Conservation (phyloP, 1,284 basidiomycete species). For the Pisolithus thermaeus region DNA sequence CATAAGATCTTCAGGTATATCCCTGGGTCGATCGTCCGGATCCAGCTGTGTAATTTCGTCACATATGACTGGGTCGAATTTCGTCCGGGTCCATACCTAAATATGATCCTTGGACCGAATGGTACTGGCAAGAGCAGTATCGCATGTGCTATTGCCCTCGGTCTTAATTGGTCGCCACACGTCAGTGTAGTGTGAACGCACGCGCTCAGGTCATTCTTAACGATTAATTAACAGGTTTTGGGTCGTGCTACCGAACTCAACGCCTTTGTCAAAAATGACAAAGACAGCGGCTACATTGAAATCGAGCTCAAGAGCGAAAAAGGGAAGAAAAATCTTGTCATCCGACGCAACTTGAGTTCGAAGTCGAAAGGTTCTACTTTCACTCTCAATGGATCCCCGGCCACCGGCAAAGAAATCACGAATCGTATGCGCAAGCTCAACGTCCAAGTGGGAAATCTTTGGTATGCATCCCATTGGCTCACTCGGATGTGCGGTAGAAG, state of each 20-base stretch:
- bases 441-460: conserved; percentile 92
- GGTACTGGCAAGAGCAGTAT: conserved; percentile 96
- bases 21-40: conserved; percentile 89
- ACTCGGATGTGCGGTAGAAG: conserved; percentile 2
- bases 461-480: conserved; percentile 42
- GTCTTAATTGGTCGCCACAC: conserved; percentile 80
- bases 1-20: conserved; percentile 58
- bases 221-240: conserved; percentile 51
- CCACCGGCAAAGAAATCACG: conserved; percentile 63
- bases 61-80: conserved; percentile 96
- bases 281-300: conserved; percentile 74
- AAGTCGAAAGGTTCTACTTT: conserved; percentile 56
- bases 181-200: conserved; percentile 38
- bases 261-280: conserved; percentile 82
- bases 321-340: conserved; percentile 72
- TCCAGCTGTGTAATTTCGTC: conserved; percentile 87
- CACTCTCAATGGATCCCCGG: conserved; percentile 55
- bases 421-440: conserved; percentile 70
- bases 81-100: conserved; percentile 85
- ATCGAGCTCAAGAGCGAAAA: conserved; percentile 84
- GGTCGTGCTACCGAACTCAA: conserved; percentile 80
- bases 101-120: conserved; percentile 98
- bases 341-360: conserved; percentile 61
- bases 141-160: conserved; percentile 92
- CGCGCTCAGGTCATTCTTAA: conserved; percentile 3